phyloP scores from a whole-genome alignment of 2,329 filamentous ascomycete species.

The Cytospora piceae region DNA sequence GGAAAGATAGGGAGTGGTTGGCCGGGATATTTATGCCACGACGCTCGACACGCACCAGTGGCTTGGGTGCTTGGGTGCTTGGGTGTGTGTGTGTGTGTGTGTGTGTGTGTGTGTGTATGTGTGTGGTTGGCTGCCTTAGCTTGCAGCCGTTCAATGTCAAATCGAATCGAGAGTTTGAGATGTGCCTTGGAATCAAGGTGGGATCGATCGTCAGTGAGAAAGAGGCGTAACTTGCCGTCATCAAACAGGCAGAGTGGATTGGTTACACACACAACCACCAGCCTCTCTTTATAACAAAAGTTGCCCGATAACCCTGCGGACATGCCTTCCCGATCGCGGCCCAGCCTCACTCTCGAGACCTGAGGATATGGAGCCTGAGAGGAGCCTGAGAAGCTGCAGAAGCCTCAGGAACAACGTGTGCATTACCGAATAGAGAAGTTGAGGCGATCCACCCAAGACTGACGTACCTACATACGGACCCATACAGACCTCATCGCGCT shows the following conservation, averaged over 20 bases:
- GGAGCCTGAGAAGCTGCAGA: constrained; percentile 19
- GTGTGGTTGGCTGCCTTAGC: constrained; percentile 30
- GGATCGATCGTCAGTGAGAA: constrained; percentile 20
- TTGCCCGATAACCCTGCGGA: constrained; percentile 6
- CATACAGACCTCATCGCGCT: constrained; percentile 13
- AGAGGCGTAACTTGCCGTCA: constrained; percentile 19
- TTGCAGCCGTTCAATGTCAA: constrained; percentile 17
- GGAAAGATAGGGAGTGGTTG: constrained; percentile 39
- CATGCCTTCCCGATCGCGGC: constrained; percentile 21
- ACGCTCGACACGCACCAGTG: constrained; percentile 24
- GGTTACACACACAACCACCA: not conserved
- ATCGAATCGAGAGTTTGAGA: not conserved
- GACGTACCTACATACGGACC: not conserved
- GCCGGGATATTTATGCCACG: constrained; percentile 44
- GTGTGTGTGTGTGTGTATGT: too few species aligned
- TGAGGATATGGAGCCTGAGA: not conserved
- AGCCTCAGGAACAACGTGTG: constrained; percentile 9
- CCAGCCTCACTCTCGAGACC: constrained; percentile 24
- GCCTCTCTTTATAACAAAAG: not conserved
- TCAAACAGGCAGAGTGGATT: constrained; percentile 15
- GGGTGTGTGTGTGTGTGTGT: too few species aligned
- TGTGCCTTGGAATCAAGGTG: constrained; percentile 29
- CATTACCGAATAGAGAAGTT: not conserved
- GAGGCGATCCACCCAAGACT: constrained; percentile 11
- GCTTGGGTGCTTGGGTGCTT: not conserved